Evolutionary conservation across 345 rosid species (phyloP), one percentile per base, ranked within the genome.

Genomic region (Melaleuca alternifolia): DNA sequence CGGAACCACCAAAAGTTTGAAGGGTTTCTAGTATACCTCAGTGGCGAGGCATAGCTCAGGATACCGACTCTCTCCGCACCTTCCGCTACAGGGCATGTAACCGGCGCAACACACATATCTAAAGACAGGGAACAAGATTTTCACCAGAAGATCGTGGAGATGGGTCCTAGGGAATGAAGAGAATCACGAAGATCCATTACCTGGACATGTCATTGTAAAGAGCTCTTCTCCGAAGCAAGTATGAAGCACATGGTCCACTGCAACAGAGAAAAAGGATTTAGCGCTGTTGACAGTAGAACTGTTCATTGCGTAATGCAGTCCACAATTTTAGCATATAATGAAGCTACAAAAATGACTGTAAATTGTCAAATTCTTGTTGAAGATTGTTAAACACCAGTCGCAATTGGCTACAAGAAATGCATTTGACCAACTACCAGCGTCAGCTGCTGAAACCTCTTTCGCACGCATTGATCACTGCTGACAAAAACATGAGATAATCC

Each of bases 101-200:
- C 99, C 99, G 87, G 97, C 99, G 90, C 99, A 98, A 28, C 99
- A 98, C 26, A 95, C 94, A 53, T 98, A 98, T 94, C 99, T 97
- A 59, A 13, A 86, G 82, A 85, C 88, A 11, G 28, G 53, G 79
- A 86, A 51, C 62, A 87, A 44, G 41, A 84, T 52, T 88, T 51
- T 85, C 20, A 54, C 84, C 61, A 79, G 77, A 65, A 50, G 50
- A 9, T 44, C 16, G 54, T 44, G 51, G 53, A 50, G 26, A 4
- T 50, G 84, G 50, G 84, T 41, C 62, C 50, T 37, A 50, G 52
- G 48, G 61, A 44, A 86, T 33, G 24, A 59, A 50, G 50, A 3
- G 81, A 54, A 26, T 48, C n/a, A 37, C 87, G 62, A 24, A 54
- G 85, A 86, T 65, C 41, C 50, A 83, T 87, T 89, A 97, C 99